phyloP scores from a whole-genome alignment of 805 yeast genomes.

The Kodamaea sagamina region DNA sequence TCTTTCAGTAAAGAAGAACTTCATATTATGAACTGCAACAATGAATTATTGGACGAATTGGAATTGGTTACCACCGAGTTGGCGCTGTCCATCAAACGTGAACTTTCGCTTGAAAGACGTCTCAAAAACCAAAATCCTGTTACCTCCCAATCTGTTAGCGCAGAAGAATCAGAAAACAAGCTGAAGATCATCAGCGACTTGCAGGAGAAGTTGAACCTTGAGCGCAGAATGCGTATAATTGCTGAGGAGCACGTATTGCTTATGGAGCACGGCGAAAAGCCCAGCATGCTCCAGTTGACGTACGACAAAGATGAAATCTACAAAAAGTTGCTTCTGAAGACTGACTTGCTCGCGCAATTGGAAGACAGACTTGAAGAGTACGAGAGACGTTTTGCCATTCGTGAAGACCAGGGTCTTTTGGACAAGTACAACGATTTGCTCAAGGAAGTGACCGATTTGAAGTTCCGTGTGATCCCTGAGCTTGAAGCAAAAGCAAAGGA shows the following conservation, averaged over 20 bases:
- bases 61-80: conserved; percentile 70
- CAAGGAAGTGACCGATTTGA: conserved; percentile 44
- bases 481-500: conserved; percentile 38
- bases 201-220: conserved; percentile 60
- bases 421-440: conserved; percentile 42
- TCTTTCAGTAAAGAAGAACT: conserved; percentile 59
- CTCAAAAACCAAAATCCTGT: conserved; percentile 22
- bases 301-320: conserved; percentile 57
- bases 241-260: conserved; percentile 71
- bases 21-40: conserved; percentile 61
- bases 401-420: conserved; percentile 30
- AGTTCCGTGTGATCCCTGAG: conserved; percentile 46
- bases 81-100: conserved; percentile 71
- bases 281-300: conserved; percentile 56
- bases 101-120: conserved; percentile 56
- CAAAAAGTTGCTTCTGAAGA: conserved; percentile 48
- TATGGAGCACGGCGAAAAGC: conserved; percentile 52
- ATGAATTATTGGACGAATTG: conserved; percentile 59
- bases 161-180: conserved; percentile 26
- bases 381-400: conserved; percentile 8
- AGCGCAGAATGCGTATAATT: conserved; percentile 63
- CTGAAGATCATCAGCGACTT: conserved; percentile 47
- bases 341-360: conserved; percentile 48
- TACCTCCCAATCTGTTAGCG: conserved; percentile 1
- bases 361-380: conserved; percentile 48